Conservation (phyloP, 306 rosid species). For the Pterocarpus macrocarpus region DNA sequence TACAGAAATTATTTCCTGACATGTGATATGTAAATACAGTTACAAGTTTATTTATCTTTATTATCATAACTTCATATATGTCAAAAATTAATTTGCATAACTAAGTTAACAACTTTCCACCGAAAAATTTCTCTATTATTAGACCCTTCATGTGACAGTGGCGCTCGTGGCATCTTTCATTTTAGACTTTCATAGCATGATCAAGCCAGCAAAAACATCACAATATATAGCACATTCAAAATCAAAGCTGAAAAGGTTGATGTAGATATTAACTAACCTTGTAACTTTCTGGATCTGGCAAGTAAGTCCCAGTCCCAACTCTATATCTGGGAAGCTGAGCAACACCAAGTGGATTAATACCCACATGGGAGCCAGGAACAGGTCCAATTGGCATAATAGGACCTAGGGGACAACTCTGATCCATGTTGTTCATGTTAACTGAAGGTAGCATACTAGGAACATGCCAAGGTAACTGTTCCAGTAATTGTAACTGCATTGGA, state of each 20-base stretch:
- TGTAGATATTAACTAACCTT: slow-evolving; percentile 27
- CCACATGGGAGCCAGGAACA: slow-evolving; percentile 48
- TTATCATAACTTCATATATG: no score
- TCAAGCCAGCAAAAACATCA: slow-evolving; percentile 49
- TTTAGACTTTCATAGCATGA: no score
- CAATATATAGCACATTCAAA: slow-evolving; percentile 23
- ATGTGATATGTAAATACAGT: not conserved
- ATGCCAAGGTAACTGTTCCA: slow-evolving; percentile 58
- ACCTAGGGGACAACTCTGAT: slow-evolving; percentile 52
- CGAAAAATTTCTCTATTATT: no score
- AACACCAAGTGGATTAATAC: slow-evolving; percentile 44
- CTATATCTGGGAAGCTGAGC: slow-evolving; percentile 67
- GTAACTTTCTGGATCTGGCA: slow-evolving; percentile 67
- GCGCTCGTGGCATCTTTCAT: no score
- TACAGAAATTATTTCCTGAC: not conserved
- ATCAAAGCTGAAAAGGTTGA: not conserved
- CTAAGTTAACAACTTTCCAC: no score
- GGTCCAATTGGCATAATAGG: slow-evolving; percentile 58
- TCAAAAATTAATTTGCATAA: no score
- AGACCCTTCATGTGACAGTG: no score
- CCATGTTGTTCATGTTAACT: slow-evolving; percentile 49
- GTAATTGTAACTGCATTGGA: slow-evolving; percentile 53
- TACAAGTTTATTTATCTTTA: no score
- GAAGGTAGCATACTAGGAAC: slow-evolving; percentile 57
- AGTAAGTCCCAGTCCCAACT: slow-evolving; percentile 79